These are phyloP conservation scores for Fusarium sp. DNA, from an alignment of 2,329 filamentous ascomycete species.

Conservation along the genomic window DNA sequence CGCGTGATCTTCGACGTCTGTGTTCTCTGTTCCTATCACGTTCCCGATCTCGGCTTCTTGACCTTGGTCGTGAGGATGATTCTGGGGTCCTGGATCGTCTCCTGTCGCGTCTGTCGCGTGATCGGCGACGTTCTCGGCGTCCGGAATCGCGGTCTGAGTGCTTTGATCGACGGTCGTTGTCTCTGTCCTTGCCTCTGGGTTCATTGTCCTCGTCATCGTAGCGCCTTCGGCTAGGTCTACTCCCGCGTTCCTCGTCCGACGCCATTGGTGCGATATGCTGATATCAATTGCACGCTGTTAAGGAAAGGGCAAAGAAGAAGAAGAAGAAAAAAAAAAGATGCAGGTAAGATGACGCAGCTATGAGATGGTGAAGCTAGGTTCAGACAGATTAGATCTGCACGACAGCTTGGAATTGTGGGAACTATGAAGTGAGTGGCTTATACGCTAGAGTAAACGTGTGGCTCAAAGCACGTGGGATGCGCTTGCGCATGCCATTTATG, in stretches of 20 bases:
- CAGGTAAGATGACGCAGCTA: conserved; percentile 24
- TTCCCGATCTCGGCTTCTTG: conserved; percentile 45
- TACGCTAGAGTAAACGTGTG: conserved; percentile 7
- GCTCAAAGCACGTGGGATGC: conserved; percentile 23
- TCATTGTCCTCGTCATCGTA: conserved; percentile 38
- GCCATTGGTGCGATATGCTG: conserved; percentile 40
- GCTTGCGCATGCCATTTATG: conserved; percentile 26
- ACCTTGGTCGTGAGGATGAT: conserved; percentile 39
- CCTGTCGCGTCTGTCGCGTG: conserved; percentile 46
- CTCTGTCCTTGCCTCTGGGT: conserved; percentile 24
- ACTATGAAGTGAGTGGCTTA: conserved; percentile 12
- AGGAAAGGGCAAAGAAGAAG: neutral
- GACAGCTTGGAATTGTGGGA: conserved; percentile 18
- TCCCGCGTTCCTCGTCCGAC: conserved; percentile 40
- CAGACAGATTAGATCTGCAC: conserved; percentile 21
- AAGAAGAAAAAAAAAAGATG: neutral
- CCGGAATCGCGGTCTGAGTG: conserved; percentile 39
- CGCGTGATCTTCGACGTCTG: conserved; percentile 49
- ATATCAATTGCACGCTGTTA: neutral
- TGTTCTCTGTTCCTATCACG: conserved; percentile 43
- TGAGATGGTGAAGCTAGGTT: conserved; percentile 16
- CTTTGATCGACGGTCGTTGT: conserved; percentile 40
- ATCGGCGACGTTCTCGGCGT: conserved; percentile 45
- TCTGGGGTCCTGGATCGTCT: conserved; percentile 50
- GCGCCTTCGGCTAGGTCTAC: conserved; percentile 26